Evolutionary conservation across 371 early-diverging fungal species (phyloP).

Genomic region (Apophysomyces elegans): DNA sequence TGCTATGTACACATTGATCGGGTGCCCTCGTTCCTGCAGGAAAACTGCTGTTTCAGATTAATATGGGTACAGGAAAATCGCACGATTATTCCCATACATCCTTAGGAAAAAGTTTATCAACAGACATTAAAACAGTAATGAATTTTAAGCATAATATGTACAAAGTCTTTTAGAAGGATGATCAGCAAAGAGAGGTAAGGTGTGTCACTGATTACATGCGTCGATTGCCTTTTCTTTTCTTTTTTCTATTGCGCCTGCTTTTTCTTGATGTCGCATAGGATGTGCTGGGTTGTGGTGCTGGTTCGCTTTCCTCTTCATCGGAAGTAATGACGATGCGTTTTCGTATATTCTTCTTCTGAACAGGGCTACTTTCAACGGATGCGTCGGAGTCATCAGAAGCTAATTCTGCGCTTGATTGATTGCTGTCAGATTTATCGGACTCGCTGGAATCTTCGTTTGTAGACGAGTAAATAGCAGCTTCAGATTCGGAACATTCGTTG

Average conservation of each 20-base stretch:
- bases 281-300: neutral
- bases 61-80: too few species aligned
- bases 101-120: too few species aligned
- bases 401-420: neutral
- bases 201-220: neutral
- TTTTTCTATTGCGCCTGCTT: neutral
- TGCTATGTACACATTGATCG: too few species aligned
- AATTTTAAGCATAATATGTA: neutral
- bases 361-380: neutral
- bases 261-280: neutral
- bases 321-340: slow-evolving; percentile 4
- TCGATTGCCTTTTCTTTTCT: neutral
- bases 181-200: neutral
- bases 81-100: too few species aligned
- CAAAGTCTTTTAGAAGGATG: neutral
- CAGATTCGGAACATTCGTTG: too few species aligned
- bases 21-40: too few species aligned
- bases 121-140: too few species aligned
- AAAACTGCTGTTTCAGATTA: too few species aligned
- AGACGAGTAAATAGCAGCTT: neutral
- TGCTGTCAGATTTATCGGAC: neutral
- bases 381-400: neutral
- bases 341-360: neutral
- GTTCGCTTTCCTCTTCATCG: neutral
- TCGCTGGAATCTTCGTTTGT: neutral